A percentile compares a stretch with the other conserved stretches of the same genome.
phyloP scores from a whole-genome alignment of 768 basidiomycete genomes.

The Rhizopogon roseolus region DNA sequence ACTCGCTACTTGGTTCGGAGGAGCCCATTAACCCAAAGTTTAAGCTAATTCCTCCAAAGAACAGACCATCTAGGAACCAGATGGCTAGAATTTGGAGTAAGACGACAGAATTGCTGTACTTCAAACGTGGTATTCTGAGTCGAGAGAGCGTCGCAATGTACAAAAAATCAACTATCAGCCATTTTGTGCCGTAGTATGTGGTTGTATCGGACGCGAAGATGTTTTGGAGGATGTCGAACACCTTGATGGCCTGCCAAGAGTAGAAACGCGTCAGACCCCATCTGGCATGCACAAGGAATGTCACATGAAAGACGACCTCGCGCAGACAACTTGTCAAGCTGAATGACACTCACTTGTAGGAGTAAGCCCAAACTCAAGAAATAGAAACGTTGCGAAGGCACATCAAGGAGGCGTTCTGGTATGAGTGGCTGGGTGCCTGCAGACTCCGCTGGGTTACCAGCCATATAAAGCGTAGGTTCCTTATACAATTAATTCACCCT shows the following conservation, averaged over 20 bases:
- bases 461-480: conserved; percentile 2
- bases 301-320: background rate
- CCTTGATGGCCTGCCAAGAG: conserved; percentile 60
- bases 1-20: conserved; percentile 3
- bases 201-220: conserved; percentile 41
- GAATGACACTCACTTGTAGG: conserved; percentile 53
- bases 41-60: conserved; percentile 69
- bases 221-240: conserved; percentile 61
- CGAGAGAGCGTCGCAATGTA: conserved; percentile 53
- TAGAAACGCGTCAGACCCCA: background rate
- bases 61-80: conserved; percentile 60
- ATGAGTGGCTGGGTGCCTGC: conserved; percentile 46
- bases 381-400: conserved; percentile 78
- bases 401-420: conserved; percentile 67
- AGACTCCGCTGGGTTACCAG: conserved; percentile 6
- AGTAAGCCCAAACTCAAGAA: conserved; percentile 70
- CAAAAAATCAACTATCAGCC: conserved; percentile 65
- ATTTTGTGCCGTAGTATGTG: conserved; percentile 51
- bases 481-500: background rate
- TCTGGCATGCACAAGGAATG: background rate
- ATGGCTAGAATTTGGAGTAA: conserved; percentile 55
- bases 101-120: conserved; percentile 60
- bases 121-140: conserved; percentile 71
- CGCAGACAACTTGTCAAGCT: background rate
- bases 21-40: conserved; percentile 34